Evolutionary conservation across 1,284 basidiomycete species (phyloP).

Genomic region (Phaffia rhodozyma): DNA sequence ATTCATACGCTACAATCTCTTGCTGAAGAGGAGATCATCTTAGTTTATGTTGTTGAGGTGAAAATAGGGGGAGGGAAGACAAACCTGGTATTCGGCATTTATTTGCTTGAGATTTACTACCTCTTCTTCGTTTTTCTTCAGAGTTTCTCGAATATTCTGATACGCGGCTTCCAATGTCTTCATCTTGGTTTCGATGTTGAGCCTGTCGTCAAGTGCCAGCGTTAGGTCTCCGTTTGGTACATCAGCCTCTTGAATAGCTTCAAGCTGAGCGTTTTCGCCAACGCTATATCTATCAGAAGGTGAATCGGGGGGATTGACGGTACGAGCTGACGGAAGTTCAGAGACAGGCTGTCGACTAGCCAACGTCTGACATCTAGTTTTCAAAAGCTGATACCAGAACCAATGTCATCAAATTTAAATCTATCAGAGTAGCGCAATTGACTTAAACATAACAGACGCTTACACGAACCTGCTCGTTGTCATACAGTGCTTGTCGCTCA

Average conservation of each 20-base stretch:
- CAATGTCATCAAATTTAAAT: background rate
- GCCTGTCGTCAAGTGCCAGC: background rate
- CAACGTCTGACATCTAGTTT: constrained; percentile 1
- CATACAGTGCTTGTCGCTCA: constrained; percentile 14
- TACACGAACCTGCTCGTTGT: constrained; percentile 13
- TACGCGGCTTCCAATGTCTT: constrained; percentile 1
- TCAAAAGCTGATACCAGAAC: constrained; percentile 8
- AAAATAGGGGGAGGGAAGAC: background rate
- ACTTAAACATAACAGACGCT: background rate
- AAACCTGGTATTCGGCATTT: constrained; percentile 7
- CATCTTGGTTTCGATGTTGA: background rate
- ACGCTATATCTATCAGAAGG: background rate
- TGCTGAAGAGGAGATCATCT: constrained; percentile 1
- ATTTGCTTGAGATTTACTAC: constrained; percentile 4
- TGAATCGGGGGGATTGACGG: background rate
- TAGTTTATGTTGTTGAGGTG: no score
- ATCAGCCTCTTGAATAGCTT: background rate
- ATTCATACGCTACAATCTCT: constrained; percentile 14
- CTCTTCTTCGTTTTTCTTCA: constrained; percentile 5
- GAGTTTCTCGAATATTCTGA: constrained; percentile 2
- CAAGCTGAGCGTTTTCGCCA: background rate
- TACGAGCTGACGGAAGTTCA: background rate
- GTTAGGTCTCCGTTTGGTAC: background rate
- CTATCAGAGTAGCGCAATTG: no score
- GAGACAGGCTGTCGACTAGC: background rate